These are phyloP conservation scores for Salix exigua DNA, from an alignment of 345 rosid genomes.

Conservation along the genomic window DNA sequence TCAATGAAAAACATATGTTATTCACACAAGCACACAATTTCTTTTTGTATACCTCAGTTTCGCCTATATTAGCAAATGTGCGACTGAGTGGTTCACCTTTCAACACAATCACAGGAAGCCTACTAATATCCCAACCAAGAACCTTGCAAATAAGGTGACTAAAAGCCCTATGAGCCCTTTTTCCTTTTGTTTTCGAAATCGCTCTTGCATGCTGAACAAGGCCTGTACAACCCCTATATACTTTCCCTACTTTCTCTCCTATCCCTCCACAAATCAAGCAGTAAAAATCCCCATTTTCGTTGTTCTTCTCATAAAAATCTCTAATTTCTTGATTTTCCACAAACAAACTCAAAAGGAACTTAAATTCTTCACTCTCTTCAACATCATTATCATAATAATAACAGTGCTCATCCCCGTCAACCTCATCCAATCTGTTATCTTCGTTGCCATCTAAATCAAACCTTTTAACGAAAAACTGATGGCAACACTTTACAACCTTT, in stretches of 20 bases:
- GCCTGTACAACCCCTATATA: slow-evolving; percentile 57
- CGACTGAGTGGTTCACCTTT: slow-evolving; percentile 37
- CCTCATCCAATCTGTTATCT: slow-evolving; percentile 7
- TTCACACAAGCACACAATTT: neutral
- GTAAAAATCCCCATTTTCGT: slow-evolving; percentile 51
- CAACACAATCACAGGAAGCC: slow-evolving; percentile 36
- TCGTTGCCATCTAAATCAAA: slow-evolving; percentile 4
- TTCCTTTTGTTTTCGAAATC: slow-evolving; percentile 46
- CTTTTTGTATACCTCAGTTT: neutral
- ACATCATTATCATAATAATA: slow-evolving; percentile 13
- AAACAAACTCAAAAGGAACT: slow-evolving; percentile 45
- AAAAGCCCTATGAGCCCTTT: slow-evolving; percentile 60
- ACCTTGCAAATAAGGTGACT: slow-evolving; percentile 66
- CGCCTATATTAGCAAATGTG: slow-evolving; percentile 4
- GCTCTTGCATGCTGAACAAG: slow-evolving; percentile 59
- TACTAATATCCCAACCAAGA: slow-evolving; percentile 64
- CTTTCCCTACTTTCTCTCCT: slow-evolving; percentile 38
- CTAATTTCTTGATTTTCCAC: slow-evolving; percentile 49
- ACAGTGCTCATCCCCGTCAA: slow-evolving; percentile 23
- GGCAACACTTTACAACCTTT: neutral
- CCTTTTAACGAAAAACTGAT: slow-evolving; percentile 7
- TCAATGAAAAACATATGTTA: neutral
- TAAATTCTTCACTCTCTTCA: slow-evolving; percentile 36
- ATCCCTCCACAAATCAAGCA: slow-evolving; percentile 67
- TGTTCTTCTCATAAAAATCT: slow-evolving; percentile 48